phyloP scores from a whole-genome alignment of 176 grass and related monocot species.

The Musa troglodytarum region DNA sequence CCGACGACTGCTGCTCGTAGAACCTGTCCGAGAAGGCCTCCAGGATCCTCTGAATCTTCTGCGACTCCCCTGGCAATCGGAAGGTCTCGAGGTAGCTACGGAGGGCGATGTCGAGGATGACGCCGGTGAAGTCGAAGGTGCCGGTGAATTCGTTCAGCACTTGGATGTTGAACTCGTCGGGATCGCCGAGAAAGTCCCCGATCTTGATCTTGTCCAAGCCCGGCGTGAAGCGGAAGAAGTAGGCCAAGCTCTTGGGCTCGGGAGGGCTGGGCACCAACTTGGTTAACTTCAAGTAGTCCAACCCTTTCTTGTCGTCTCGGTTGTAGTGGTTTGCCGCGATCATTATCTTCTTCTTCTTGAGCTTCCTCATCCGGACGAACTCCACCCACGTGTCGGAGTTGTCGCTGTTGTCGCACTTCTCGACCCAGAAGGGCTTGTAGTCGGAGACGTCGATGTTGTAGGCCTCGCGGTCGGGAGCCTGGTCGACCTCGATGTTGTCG shows the following conservation, averaged over 20 bases:
- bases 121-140: conserved; percentile 70
- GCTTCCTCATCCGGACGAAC: conserved; percentile 68
- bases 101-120: conserved; percentile 62
- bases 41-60: conserved; percentile 88
- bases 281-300: conserved; percentile 61
- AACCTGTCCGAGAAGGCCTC: conserved; percentile 78
- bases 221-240: conserved; percentile 75
- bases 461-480: conserved; percentile 22
- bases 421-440: conserved; percentile 47
- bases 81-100: conserved; percentile 84
- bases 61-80: conserved; percentile 77
- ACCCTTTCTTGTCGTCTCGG: conserved; percentile 81
- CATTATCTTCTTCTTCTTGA: conserved; percentile 67
- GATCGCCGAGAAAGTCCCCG: conserved; percentile 82
- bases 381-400: conserved; percentile 60
- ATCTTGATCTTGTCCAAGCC: conserved; percentile 73
- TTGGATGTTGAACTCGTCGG: conserved; percentile 51
- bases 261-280: conserved; percentile 62
- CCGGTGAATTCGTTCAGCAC: conserved; percentile 78
- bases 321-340: conserved; percentile 94
- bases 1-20: conserved; percentile 63
- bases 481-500: conserved; percentile 62
- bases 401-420: conserved; percentile 33
- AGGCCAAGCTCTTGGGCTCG: conserved; percentile 59
- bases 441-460: conserved; percentile 56